Evolutionary conservation across 345 rosid genomes (phyloP).

Genomic region (Reutealis trisperma): DNA sequence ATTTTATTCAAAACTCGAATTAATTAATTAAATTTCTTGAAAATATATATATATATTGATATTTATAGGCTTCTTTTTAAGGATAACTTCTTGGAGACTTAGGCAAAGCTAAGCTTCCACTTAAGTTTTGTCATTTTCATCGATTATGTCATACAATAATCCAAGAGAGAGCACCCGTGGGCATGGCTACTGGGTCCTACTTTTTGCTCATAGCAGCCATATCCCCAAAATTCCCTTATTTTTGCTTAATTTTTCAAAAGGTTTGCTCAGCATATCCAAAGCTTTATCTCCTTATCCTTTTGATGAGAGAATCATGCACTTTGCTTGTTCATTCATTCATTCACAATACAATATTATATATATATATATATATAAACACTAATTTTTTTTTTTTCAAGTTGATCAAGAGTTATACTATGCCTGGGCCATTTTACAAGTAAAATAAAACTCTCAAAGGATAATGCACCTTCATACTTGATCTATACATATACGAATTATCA

Average conservation of each 20-base stretch:
- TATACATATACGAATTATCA: too few relatives aligned
- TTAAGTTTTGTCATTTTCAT: conserved; percentile 24
- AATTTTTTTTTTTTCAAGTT: too few relatives aligned
- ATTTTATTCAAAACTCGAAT: background rate
- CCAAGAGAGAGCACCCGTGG: background rate
- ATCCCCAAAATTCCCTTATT: conserved; percentile 4
- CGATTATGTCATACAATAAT: conserved; percentile 33
- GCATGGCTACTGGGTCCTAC: conserved; percentile 16
- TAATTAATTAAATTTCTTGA: background rate
- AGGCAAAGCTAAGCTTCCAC: background rate
- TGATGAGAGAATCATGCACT: conserved; percentile 29
- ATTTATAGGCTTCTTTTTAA: background rate
- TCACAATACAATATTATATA: too few relatives aligned
- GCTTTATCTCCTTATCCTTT: conserved; percentile 50
- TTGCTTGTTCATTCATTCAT: conserved; percentile 22
- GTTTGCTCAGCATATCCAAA: conserved; percentile 30
- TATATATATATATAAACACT: too few relatives aligned
- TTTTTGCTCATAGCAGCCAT: conserved; percentile 2
- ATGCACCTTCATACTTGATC: too few relatives aligned
- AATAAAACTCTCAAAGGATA: too few relatives aligned
- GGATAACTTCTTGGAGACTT: conserved; percentile 14
- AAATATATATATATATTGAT: too few relatives aligned
- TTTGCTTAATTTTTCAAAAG: conserved; percentile 25
- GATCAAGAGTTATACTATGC: too few relatives aligned
- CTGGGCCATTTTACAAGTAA: too few relatives aligned